Conservation (phyloP, 2,329 filamentous ascomycete genomes). For the Cytospora schulzeri region DNA sequence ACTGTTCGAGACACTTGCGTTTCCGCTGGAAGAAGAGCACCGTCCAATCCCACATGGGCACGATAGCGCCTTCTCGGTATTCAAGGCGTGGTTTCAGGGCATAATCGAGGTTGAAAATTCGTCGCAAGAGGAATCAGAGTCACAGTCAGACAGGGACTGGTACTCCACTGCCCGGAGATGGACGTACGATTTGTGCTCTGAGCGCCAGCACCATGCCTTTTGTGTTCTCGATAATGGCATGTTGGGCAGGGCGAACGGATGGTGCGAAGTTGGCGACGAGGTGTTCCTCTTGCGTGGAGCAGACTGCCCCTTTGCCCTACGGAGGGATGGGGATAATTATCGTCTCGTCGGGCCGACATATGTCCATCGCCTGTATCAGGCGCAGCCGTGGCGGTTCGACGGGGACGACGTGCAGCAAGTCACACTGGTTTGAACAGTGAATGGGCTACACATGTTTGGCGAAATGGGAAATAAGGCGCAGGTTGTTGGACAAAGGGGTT, state of each 20-base stretch:
- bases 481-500: too few relatives aligned
- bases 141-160: too few relatives aligned
- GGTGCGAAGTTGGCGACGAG: not conserved
- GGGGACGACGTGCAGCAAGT: constrained; percentile 4
- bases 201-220: not conserved
- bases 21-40: too few relatives aligned
- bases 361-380: constrained; percentile 1
- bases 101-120: too few relatives aligned
- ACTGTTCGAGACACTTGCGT: not conserved
- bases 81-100: not conserved
- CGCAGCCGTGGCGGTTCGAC: constrained; percentile 5
- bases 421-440: not conserved
- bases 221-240: constrained; percentile 5
- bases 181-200: too few relatives aligned
- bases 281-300: not conserved
- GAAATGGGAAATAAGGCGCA: too few relatives aligned
- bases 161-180: too few relatives aligned
- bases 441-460: not conserved
- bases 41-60: not conserved
- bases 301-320: not conserved
- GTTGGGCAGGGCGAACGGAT: not conserved
- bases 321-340: not conserved
- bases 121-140: too few relatives aligned
- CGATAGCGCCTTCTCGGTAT: not conserved
- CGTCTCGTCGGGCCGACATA: constrained; percentile 8